These are phyloP conservation scores for Gaeumannomyces tritici DNA, from an alignment of 2,329 filamentous ascomycete genomes.

Conservation along the genomic window DNA sequence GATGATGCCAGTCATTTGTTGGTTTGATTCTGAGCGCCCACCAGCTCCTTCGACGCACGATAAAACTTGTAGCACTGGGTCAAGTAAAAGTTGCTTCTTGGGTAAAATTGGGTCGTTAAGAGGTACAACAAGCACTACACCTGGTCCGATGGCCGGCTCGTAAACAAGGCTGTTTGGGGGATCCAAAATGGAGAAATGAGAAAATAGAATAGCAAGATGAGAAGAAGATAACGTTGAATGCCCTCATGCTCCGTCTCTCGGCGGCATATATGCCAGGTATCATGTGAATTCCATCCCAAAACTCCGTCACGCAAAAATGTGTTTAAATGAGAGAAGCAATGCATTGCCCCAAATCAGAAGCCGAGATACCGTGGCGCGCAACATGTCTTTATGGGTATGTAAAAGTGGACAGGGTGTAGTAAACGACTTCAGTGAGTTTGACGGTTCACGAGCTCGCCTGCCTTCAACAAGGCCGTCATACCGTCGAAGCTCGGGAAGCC, in stretches of 20 bases:
- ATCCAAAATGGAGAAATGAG: not conserved
- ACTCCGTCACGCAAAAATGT: not conserved
- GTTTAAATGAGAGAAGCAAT: not conserved
- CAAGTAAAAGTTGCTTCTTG: too few relatives aligned
- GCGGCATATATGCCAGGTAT: not conserved
- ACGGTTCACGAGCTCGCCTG: slow-evolving; percentile 49
- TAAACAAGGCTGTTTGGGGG: too few relatives aligned
- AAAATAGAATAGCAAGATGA: not conserved
- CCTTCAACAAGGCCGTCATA: slow-evolving; percentile 47
- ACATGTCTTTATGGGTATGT: not conserved
- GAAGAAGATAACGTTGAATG: not conserved
- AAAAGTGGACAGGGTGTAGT: not conserved
- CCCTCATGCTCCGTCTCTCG: not conserved
- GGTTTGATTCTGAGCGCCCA: too few relatives aligned
- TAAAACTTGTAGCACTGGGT: too few relatives aligned
- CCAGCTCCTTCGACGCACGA: too few relatives aligned
- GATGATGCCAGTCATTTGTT: not conserved
- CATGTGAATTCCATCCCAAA: not conserved
- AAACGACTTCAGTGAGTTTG: slow-evolving; percentile 14
- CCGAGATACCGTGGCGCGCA: not conserved
- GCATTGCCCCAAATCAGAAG: not conserved
- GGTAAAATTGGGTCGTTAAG: too few relatives aligned
- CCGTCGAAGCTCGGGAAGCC: slow-evolving; percentile 36
- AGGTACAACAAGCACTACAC: too few relatives aligned
- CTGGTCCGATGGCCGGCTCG: too few relatives aligned